Evolutionary conservation across 2,329 filamentous ascomycete genomes (phyloP), one percentile per base, ranked within the genome.

Genomic region (Xylaria hypoxylon): DNA sequence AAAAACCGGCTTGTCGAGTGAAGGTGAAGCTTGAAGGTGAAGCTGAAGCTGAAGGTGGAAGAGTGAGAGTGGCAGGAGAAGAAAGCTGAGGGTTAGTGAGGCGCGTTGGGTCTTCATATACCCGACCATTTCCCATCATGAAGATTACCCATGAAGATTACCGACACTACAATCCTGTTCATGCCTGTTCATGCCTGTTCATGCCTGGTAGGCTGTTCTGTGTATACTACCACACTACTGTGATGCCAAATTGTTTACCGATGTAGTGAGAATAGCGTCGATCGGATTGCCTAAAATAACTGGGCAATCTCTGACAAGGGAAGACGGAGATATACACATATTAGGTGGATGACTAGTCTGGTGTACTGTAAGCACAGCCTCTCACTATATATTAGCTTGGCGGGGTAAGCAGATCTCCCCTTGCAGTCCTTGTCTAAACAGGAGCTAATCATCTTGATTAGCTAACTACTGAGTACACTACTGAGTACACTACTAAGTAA

Each of bases 31-130:
- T 7, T 33, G 11, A 26, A 19, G 6, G 24, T 28, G 38, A 31
- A 17, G 13, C 15, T 13, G n/a, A 33, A 35, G 35, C 10, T 15
- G 35, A 38, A 15, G 13, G 35, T 15, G 35, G 35, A 13, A 38
- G 35, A 38, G 35, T 10, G 35, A 15, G 35, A 38, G 35, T 38
- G 13, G 35, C 35, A 38, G 13, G 5, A 38, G 2, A 15, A 24
- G 7, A 5, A 6, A 26, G 5, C 7, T n/a, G 28, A 35, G 15
- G 10, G 10, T n/a, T 6, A 17, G 44, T 6, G 28, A 45, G 52
- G 45, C 44, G 52, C 15, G 33, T 31, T 5, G 6, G 28, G 22
- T 8, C 59, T 62, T 62, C 51, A 62, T 62, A 62, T 62, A 62
- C 28, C 48, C 19, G 26, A 42, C 24, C 7, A 40, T 42, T 26